Evolutionary conservation across 768 basidiomycete species (phyloP).

Genomic region (Porphyrellus cyaneotinctus): DNA sequence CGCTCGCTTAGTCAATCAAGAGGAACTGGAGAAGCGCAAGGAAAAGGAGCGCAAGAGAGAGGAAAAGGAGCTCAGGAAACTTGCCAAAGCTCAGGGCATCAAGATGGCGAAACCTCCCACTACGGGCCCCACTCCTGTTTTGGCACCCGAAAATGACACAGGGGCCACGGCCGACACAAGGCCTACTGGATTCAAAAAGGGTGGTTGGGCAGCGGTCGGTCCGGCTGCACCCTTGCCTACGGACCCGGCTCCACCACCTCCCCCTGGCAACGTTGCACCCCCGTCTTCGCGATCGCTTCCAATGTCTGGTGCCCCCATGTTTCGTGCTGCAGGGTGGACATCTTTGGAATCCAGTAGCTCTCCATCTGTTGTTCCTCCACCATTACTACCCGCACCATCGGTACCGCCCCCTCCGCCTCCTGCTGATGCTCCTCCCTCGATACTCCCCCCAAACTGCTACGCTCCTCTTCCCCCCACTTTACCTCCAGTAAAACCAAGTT

Average conservation of each 20-base stretch:
- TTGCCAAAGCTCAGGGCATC: constrained; percentile 78
- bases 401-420: constrained; percentile 18
- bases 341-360: constrained; percentile 52
- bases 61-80: constrained; percentile 79
- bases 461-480: constrained; percentile 4
- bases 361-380: constrained; percentile 23
- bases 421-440: constrained; percentile 8
- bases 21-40: constrained; percentile 68
- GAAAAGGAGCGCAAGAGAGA: constrained; percentile 85
- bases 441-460: too few species aligned
- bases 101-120: constrained; percentile 45
- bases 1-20: constrained; percentile 58
- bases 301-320: constrained; percentile 38
- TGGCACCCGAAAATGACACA: constrained; percentile 17
- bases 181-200: constrained; percentile 37
- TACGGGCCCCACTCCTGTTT: constrained; percentile 15
- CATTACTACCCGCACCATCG: constrained; percentile 15
- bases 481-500: constrained; percentile 1
- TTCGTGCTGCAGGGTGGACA: constrained; percentile 65
- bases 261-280: constrained; percentile 14
- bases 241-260: constrained; percentile 5
- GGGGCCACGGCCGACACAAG: constrained; percentile 14
- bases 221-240: constrained; percentile 22
- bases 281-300: constrained; percentile 14
- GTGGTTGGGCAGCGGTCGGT: constrained; percentile 43